Evolutionary conservation across 2,329 filamentous ascomycete genomes (phyloP), one percentile per base, ranked within the genome.

Genomic region (Diaporthe caulivora): DNA sequence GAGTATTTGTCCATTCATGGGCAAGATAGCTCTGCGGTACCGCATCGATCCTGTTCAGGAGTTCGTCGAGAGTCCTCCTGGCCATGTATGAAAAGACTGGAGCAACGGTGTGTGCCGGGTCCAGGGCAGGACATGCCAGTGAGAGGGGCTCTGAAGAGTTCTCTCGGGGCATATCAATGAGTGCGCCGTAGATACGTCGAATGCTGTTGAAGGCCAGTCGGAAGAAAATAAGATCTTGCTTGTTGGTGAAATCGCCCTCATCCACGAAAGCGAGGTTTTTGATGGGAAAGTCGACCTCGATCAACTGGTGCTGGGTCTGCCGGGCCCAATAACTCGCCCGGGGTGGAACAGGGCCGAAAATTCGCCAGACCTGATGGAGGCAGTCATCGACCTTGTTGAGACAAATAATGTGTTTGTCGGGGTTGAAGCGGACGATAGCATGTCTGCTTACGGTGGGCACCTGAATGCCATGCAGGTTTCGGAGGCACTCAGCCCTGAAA

Each of bases 1-100:
- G 29, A 11, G 13, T 11, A 9, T 53, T 5, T 1, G 13, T 24
- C 49, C 49, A 53, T 24, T 53, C n/a, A 53, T 17, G 13, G 24
- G 15, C 24, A 18, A 0, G 0, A 21, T 10, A 49, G 0, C 2
- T 26, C 10, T 4, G 10, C 21, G 0, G 5, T 0, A 15, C 49
- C 0, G 37, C 11, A 6, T 40, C 2, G 13, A 9, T 40, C 37
- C 37, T 40, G 37, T 2, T 2, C 37, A 40, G 13, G 37, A 40
- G 37, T 10, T 2, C 7, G 2, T 40, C 11, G 37, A 40, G 37
- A 6, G 13, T 17, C 24, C 18, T 21, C 24, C 3, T 68, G 4
- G 49, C 31, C 6, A 5, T 42, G 21, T 3, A 21, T 7, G 42
- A 18, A n/a, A 42, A 6, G 0, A 21, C 4, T 0, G 34, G 29